Evolutionary conservation across 768 basidiomycete genomes (phyloP), one percentile per base, ranked within the genome.

Genomic region (Podaxis sp.): DNA sequence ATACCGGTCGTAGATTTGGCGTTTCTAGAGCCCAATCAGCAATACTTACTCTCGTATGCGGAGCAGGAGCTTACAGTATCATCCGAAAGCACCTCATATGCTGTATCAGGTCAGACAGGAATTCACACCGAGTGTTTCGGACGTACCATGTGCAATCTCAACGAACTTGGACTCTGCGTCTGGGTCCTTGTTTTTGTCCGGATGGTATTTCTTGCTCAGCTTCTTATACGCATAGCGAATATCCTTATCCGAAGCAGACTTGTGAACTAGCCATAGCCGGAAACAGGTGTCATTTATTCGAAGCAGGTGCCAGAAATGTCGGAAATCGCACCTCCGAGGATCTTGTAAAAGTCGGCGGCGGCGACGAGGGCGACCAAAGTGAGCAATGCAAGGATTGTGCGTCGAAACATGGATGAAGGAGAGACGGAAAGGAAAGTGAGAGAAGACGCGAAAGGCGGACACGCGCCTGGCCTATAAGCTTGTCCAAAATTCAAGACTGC

Each of bases 51-150:
- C 50, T 48, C 27, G 47, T 18, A 9, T 5, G 27, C n/a, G 35
- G n/a, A n/a, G 38, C 9, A 42, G 36, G 11, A 18, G 66, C 86
- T 66, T 64, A 94, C 93, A 64, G 85, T 85, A 1, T 83, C 56
- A 70, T 98, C 94, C 5, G 94, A 95, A 28, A 99, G 80, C n/a
- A 96, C 84, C 73, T 98, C 95, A 66, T 98, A 99, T 6, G 96
- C 97, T 88, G 63, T 13, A 61, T 27, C 21, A 57, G 32, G 54
- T 63, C 50, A 56, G 55, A 36, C n/a, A 51, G 18, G 40, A 36
- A 27, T 35, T 14, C 28, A 32, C 46, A 10, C 52, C 18, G 51
- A 47, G 25, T 47, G 23, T 5, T 27, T 16, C 23, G 23, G 18
- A 71, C 83, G 63, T 67, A 95, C 95, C 94, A 68, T 89, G 86